Evolutionary conservation across 225 moss, liverwort and hornwort genomes (phyloP).

Genomic region (Bryoerythrophyllum caledonicum): DNA sequence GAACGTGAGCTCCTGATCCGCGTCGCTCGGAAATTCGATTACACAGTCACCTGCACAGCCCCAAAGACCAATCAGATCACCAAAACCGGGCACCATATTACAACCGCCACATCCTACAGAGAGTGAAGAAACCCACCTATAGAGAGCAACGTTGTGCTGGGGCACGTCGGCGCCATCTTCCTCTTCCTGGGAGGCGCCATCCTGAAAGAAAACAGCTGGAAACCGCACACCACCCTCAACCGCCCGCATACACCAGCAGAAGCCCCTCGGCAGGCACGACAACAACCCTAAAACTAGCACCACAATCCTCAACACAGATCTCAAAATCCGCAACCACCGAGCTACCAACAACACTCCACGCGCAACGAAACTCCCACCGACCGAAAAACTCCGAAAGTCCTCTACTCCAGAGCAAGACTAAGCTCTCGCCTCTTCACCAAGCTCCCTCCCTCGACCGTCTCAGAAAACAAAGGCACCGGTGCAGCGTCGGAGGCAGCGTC

Average conservation of each 20-base stretch:
- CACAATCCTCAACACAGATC: too few species aligned
- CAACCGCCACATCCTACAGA: too few species aligned
- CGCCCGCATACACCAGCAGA: background rate
- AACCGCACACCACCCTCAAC: background rate
- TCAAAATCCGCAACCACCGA: background rate
- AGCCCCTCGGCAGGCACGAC: background rate
- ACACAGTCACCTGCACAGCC: slow-evolving; percentile 40
- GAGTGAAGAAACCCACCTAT: slow-evolving; percentile 25
- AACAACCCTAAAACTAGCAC: background rate
- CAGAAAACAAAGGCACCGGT: too few species aligned
- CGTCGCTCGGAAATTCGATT: slow-evolving; percentile 41
- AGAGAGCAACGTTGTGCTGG: slow-evolving; percentile 20
- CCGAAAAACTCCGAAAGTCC: background rate
- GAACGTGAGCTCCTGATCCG: slow-evolving; percentile 31
- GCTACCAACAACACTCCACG: background rate
- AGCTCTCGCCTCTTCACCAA: too few species aligned
- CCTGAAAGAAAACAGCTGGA: background rate
- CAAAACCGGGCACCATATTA: background rate
- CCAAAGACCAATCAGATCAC: background rate
- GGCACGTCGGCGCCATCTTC: slow-evolving; percentile 26
- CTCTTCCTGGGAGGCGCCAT: slow-evolving; percentile 52
- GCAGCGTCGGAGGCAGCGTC: too few species aligned
- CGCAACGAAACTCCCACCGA: background rate
- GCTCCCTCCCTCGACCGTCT: too few species aligned
- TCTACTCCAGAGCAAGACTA: too few species aligned